Evolutionary conservation across 1,284 basidiomycete genomes (phyloP), one percentile per base, ranked within the genome.

Genomic region (Heterobasidion annosum): DNA sequence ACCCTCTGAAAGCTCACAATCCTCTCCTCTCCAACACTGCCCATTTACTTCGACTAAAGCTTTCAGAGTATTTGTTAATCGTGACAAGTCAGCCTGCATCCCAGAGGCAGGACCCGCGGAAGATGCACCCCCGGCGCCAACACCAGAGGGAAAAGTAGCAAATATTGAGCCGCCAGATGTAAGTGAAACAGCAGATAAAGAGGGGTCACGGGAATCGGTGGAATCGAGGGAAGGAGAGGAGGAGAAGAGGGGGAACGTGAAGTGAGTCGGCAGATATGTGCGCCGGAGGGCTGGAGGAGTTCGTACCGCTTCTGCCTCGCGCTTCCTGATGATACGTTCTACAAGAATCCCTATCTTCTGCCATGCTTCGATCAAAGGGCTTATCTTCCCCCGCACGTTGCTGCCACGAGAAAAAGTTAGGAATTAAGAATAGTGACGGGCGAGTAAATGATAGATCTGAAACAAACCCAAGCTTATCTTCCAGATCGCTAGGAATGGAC

Each of bases 401-500:
- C 88, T 92, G 61, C 54, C 33, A 37, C 54, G n/a, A 52, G 25
- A 51, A 18, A 44, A 42, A 52, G 18, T 55, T 25, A 25, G 25
- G 4, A 5, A 40, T 40, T 25, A 5, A 37, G 15, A 48, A 42
- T 32, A 48, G 7, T 12, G 50, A 10, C 50, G 40, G 8, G 34
- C 37, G 40, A 55, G 48, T 51, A 33, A 16, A 47, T 25, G 50
- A 45, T 9, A 59, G 5, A 25, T 25, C 25, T 25, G 13, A 46
- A 51, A 69, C 84, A 50, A 71, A 92, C 84, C 76, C 74, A 49
- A 97, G 79, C 67, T 93, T 94, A 49, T 93, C 87, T 58, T 95
- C 92, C 7, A 97, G 75, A 68, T 97, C 93, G 57, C 87, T 84
- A 2, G 94, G 94, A 56, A 97, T 93, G 5, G 82, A 77, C 88